phyloP scores from a whole-genome alignment of 2,329 filamentous ascomycete genomes.

The Diaporthe caulivora region DNA sequence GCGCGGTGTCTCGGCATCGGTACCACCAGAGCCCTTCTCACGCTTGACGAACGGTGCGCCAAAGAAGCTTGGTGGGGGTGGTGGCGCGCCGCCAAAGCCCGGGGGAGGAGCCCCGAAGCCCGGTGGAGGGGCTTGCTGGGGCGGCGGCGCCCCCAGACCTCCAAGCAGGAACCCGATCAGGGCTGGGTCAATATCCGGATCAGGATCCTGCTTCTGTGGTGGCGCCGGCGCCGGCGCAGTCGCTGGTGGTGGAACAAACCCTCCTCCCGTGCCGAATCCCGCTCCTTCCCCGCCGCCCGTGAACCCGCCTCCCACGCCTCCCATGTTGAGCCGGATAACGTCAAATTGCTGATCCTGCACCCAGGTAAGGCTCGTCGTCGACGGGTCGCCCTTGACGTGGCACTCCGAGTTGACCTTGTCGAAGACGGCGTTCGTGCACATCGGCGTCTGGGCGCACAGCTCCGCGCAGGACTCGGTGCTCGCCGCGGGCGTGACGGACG shows the following conservation, averaged over 20 bases:
- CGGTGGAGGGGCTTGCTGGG: neutral
- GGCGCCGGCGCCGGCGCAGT: neutral
- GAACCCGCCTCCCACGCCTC: too few species aligned
- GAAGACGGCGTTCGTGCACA: constrained; percentile 11
- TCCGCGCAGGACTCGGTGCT: constrained; percentile 19
- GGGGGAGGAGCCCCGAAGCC: neutral
- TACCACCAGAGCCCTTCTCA: neutral
- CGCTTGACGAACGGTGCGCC: constrained; percentile 7
- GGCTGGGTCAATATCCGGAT: constrained; percentile 1
- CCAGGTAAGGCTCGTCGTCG: constrained; percentile 7
- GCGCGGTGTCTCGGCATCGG: neutral
- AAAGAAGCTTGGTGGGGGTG: constrained; percentile 13
- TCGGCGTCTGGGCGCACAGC: constrained; percentile 7
- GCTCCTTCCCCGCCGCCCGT: neutral
- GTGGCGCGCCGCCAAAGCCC: neutral
- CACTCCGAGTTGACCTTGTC: constrained; percentile 16
- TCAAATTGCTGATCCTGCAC: neutral
- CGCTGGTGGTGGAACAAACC: neutral
- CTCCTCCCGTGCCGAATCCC: constrained; percentile 1
- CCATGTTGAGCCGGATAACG: constrained; percentile 16
- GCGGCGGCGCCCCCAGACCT: neutral
- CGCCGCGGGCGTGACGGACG: neutral
- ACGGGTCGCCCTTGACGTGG: constrained; percentile 12
- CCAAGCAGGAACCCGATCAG: constrained; percentile 8
- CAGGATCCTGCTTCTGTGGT: neutral